Evolutionary conservation across 306 rosid species (phyloP), one percentile per base, ranked within the genome.

Genomic region (Bauhinia variegata): DNA sequence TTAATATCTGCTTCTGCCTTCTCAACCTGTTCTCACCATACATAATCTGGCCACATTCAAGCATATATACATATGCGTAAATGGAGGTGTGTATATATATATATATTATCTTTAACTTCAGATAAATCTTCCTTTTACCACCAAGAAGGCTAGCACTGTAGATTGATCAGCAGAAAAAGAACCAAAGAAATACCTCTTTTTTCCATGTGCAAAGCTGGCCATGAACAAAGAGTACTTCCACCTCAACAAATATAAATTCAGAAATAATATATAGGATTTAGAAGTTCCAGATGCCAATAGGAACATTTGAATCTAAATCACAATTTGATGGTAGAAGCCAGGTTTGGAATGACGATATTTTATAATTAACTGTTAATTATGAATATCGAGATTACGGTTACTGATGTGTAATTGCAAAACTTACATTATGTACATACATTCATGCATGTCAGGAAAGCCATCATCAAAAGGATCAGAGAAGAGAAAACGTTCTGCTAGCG

Each of bases 391-490:
- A n/a, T 59, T 28, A 67, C 3, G 37, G 32, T 13, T 23, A 37
- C 53, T 0, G 18, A 57, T 59, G 12, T 33, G 60, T 46, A 69
- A 53, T 32, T 43, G 48, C 49, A 11, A 46, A 75, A 83, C 97
- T 88, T 80, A 93, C 98, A 89, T 79, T 60, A 64, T 65, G 83
- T 87, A 89, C 89, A 89, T 84, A 67, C 80, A 78, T 46, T 83
- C 86, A 52, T 93, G 86, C 83, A 85, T 74, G 70, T 57, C 56
- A 67, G 96, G 83, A 80, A 88, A 93, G 74, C 75, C 78, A 14
- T 76, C 86, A 71, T 93, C 95, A 74, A 89, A 93, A 52, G 97
- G 97, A 86, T 93, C 98, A 30, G 86, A 66, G 85, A 85, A 86
- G 67, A 93, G 95, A 66, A 89, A 83, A 54, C 83, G 86, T 50